Base-by-base conservation (phyloP, 257 asterid genomes). In the Nicotiana attenuata region DNA sequence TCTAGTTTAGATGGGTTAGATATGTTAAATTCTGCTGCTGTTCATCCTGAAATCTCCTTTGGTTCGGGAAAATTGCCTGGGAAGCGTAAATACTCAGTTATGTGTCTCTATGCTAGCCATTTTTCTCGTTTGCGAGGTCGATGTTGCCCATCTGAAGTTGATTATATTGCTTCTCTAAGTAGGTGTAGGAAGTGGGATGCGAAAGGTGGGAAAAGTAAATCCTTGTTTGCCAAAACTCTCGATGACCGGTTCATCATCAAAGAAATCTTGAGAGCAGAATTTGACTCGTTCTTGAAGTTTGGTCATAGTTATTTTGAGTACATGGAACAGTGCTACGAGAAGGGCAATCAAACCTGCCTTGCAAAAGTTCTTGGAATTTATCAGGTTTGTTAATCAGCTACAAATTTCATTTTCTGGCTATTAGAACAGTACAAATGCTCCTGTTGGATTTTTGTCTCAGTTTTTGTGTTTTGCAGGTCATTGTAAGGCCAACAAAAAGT, bases 121-220 rank as follows among this genome's bases (percentile, higher is more conserved):
- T 96, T 96, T 79, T 90, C 92, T 56, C 89, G 86, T 81, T 82
- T 96, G 83, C 88, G 97, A 22, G 93, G 85, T 64, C 90, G 93
- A 52, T 92, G 98, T 83, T 93, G 96, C 83, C 91, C 93, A 68
- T 93, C 98, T 45, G 99, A 93, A 81, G 88, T 84, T 33, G 92
- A 87, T 76, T 96, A 88, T 87, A 91, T 96, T 82, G 97, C 99
- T 71, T 93, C 99, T 19, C 78, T 93, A 78, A 90, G 99, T 85
- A 97, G 98, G 66, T 96, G 99, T 87, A 86, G 86, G 88, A 87
- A 86, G 82, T 96, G 99, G 98, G 96, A 92, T 81, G 97, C 98
- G 15, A 91, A 96, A 87, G 99, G 99, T 80, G 98, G 99, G 84
- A 96, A 96, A 85, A 96, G 99, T 85, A 92, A 92, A 85, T 92